Conservation (phyloP, 176 grass and related monocot genomes). For the Hordeum marinum region DNA sequence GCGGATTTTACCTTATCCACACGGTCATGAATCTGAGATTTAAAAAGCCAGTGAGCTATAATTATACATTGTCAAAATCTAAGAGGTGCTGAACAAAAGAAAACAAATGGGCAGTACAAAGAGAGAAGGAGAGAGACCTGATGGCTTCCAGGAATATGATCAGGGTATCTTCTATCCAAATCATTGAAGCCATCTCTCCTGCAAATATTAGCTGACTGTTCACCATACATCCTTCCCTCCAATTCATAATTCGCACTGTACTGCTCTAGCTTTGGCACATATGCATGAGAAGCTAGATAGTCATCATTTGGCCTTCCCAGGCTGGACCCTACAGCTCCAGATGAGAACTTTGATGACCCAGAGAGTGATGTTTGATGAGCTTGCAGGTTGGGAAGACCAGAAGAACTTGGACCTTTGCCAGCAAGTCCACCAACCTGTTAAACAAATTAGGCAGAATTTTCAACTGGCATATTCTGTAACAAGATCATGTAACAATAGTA, state of each 20-base stretch:
- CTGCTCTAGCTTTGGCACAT: slow-evolving; percentile 41
- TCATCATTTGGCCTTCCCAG: slow-evolving; percentile 50
- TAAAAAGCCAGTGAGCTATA: background rate
- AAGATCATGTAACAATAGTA: slow-evolving; percentile 3
- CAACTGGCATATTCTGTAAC: background rate
- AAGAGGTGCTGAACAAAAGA: background rate
- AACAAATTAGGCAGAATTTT: slow-evolving; percentile 9
- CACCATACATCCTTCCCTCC: slow-evolving; percentile 52
- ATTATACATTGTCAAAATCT: background rate
- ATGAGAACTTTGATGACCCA: slow-evolving; percentile 35
- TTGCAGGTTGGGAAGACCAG: slow-evolving; percentile 29
- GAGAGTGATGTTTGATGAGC: slow-evolving; percentile 19
- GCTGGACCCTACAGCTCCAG: slow-evolving; percentile 39
- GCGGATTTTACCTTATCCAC: slow-evolving; percentile 19
- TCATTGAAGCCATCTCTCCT: slow-evolving; percentile 47
- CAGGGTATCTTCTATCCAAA: slow-evolving; percentile 59
- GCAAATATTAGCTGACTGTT: slow-evolving; percentile 42
- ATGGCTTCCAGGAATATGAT: slow-evolving; percentile 38
- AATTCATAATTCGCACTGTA: slow-evolving; percentile 45
- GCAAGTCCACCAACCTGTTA: slow-evolving; percentile 46
- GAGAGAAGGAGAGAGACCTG: slow-evolving; percentile 9
- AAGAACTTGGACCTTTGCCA: slow-evolving; percentile 45
- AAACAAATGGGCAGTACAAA: background rate
- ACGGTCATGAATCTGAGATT: slow-evolving; percentile 40
- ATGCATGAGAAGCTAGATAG: slow-evolving; percentile 45